A percentile compares a stretch with the other conserved stretches of the same genome.
phyloP scores from a whole-genome alignment of 352 stramenopile species.

The Pythium coloratum region DNA sequence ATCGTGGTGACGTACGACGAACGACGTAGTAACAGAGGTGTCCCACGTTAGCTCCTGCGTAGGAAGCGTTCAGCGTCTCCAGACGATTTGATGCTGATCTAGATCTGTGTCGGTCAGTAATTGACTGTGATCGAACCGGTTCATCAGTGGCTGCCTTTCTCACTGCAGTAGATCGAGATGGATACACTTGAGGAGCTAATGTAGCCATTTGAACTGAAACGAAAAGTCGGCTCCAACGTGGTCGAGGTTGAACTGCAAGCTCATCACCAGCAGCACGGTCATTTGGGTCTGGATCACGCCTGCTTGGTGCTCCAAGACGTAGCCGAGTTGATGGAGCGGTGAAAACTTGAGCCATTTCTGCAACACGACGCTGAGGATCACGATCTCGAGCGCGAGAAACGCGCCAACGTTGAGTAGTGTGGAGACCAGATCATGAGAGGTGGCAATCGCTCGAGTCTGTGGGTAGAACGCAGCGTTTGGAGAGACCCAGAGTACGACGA shows the following conservation, averaged over 20 bases:
- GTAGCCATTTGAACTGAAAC: slow-evolving; percentile 24
- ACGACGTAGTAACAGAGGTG: not conserved
- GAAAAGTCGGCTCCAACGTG: slow-evolving; percentile 26
- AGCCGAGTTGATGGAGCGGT: slow-evolving; percentile 21
- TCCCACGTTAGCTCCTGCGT: not conserved
- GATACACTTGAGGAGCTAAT: not conserved
- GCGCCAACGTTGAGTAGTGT: not conserved
- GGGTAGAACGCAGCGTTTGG: slow-evolving; percentile 34
- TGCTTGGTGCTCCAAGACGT: slow-evolving; percentile 26
- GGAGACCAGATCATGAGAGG: not conserved
- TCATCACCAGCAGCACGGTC: slow-evolving; percentile 18
- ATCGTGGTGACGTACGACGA: not conserved
- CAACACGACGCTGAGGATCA: slow-evolving; percentile 8
- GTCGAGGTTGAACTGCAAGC: slow-evolving; percentile 29
- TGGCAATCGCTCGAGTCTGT: not conserved
- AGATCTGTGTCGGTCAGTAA: not conserved
- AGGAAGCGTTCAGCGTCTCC: not conserved
- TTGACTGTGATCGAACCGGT: not conserved
- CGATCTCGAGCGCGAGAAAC: not conserved
- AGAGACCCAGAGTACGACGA: slow-evolving; percentile 25
- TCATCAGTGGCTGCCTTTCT: too few relatives aligned
- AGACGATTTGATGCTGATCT: not conserved
- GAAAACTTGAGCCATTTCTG: slow-evolving; percentile 11
- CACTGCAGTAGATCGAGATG: not conserved
- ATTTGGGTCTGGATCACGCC: slow-evolving; percentile 22